Percentiles rank a stretch among this genome's conserved stretches.
phyloP scores from a whole-genome alignment of 2,329 filamentous ascomycete genomes.

The Botrytis fragariae region DNA sequence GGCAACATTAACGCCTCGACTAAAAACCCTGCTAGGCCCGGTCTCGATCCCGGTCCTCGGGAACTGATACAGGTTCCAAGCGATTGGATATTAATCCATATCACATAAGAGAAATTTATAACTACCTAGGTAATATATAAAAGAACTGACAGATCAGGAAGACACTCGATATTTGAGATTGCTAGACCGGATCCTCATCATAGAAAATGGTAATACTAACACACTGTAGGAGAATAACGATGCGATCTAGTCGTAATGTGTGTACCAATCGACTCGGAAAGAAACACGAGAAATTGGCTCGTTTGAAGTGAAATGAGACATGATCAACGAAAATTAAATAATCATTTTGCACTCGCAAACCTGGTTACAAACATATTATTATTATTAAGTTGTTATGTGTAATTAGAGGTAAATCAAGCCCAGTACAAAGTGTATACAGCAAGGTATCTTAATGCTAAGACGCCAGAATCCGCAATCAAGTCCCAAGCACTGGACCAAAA shows the following conservation, averaged over 20 bases:
- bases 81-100: neutral
- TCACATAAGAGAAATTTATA: no score
- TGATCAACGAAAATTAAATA: neutral
- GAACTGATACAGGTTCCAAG: neutral
- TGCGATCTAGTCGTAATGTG: fast-evolving
- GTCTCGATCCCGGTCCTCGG: neutral
- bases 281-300: neutral
- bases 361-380: neutral
- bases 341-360: neutral
- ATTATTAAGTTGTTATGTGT: neutral
- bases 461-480: neutral
- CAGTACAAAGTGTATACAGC: neutral
- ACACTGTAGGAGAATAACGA: neutral
- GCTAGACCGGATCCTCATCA: no score
- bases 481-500: neutral
- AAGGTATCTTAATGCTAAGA: neutral
- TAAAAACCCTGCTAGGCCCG: neutral
- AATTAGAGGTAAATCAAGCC: neutral
- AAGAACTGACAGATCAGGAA: neutral
- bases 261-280: neutral
- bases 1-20: neutral
- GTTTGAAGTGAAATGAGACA: neutral
- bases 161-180: neutral
- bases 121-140: no score
- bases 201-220: neutral